Base-by-base conservation (phyloP, 345 rosid genomes). In the Salix udensis region DNA sequence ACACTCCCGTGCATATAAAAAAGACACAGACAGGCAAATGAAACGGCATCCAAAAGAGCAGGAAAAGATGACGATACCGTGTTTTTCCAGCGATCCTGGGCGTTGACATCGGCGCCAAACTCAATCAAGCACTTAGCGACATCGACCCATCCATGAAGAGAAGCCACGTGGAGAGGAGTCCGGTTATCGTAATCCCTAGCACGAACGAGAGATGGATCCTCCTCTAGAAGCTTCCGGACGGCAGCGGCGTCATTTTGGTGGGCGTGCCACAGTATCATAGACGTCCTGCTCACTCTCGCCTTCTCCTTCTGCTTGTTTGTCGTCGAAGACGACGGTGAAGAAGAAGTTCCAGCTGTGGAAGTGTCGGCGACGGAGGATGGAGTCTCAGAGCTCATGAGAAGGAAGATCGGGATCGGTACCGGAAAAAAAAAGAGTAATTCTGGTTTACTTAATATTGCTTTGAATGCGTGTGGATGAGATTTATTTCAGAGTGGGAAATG, bases 31-130 rank as follows among this genome's bases (percentile, higher is more conserved):
- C 16, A 55, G 42, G 18, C 65, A 39, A 77, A 26, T 2, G 52
- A 39, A 68, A 68, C 71, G 23, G 53, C 48, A 13, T 65, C 30
- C 31, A 15, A 34, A 40, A 52, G 8, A 24, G 18, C 62, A 55
- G 62, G 62, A n/a, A 55, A 55, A 8, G 26, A 55, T 55, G 6
- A 60, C n/a, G 12, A 42, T 77, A 96, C 99, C 87, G 99, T 93
- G 76, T 96, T 96, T 86, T 93, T 96, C 99, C 99, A 96, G 67
- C 99, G 92, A 84, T 96, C 99, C 82, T 91, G 98, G 39, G 99
- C 96, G 92, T 96, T 96, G 91, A 96, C 97, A 70, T 96, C 98
- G 69, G 99, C 98, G 68, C 98, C 95, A 70, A 74, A 88, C 67
- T 96, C 95, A 55, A 96, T 84, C 76, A 96, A 82, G 85, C 97